A percentile compares a stretch with the other conserved stretches of the same genome.
phyloP scores from a whole-genome alignment of 306 rosid genomes.

The Mucuna pruriens region DNA sequence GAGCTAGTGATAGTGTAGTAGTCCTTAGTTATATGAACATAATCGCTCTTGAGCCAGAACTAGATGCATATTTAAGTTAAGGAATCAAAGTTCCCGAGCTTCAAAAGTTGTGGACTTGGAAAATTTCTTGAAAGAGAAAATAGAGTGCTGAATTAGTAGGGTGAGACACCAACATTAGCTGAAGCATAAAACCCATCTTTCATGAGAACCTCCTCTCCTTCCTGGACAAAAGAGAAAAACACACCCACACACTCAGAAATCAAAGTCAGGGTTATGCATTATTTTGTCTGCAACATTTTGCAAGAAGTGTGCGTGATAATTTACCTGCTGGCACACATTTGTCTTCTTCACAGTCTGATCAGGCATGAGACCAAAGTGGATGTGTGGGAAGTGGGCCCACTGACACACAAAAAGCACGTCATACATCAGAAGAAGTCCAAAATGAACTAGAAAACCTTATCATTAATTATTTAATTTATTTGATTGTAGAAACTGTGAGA shows the following conservation, averaged over 20 bases:
- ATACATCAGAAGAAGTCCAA: conserved; percentile 37
- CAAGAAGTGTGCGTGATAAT: conserved; percentile 39
- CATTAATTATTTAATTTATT: conserved; percentile 41
- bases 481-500: neutral
- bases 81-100: conserved; percentile 18
- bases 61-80: conserved; percentile 30
- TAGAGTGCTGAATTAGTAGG: conserved; percentile 48
- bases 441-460: conserved; percentile 26
- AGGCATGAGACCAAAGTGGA: conserved; percentile 95
- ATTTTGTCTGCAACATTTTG: conserved; percentile 43
- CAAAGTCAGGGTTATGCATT: conserved; percentile 25
- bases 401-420: conserved; percentile 51
- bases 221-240: conserved; percentile 54
- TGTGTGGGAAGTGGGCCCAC: conserved; percentile 99
- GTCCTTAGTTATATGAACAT: conserved; percentile 43
- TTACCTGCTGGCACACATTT: conserved; percentile 72
- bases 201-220: conserved; percentile 70
- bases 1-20: conserved; percentile 29
- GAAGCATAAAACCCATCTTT: conserved; percentile 76
- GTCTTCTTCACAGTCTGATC: conserved; percentile 78
- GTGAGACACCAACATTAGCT: conserved; percentile 75
- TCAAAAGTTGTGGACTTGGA: conserved; percentile 26
- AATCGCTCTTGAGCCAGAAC: neutral
- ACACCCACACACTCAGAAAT: conserved; percentile 40
- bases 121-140: neutral